Base-by-base conservation (phyloP, 331 rosid genomes). In the Rhamnella rubrinervis region DNA sequence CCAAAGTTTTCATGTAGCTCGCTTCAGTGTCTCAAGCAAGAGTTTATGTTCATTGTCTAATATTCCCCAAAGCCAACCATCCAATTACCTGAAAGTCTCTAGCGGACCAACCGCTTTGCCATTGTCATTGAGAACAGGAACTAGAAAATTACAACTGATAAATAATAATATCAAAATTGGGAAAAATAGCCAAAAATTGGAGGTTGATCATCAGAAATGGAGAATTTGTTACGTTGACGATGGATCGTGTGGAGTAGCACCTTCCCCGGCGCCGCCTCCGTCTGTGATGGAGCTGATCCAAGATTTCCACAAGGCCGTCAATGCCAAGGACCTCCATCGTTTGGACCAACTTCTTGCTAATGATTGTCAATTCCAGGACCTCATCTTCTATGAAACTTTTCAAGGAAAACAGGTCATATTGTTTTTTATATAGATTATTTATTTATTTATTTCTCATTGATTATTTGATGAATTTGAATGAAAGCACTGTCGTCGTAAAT, bases 261-360 rank as follows among this genome's bases (percentile, higher is more conserved):
- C 86, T 14, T 52, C 62, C 11, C 66, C 70, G 8, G 6, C 61
- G 5, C 55, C 73, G 44, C 56, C 68, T 55, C 58, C 74, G 61
- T 71, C 86, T 17, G 49, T 51, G 12, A 12, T 10, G 50, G 63
- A 26, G 1, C 7, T 41, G 52, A 57, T 83, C 3, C 10, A 9
- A 21, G 67, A 69, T 0, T 88, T 85, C 77, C 77, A 88, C 67
- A 2, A 35, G 0, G 82, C 82, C 60, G 38, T 88, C 67, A 77
- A 85, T 37, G 20, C 25, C 3, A 69, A 72, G 65, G 64, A 85
- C 46, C 60, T 21, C 4, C 19, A 77, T 4, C 39, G n/a, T 26
- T 53, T 87, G 61, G 65, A 72, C 39, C 72, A 73, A 18, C 73
- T 88, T 19, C 59, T 88, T 4, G 66, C 79, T 0, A 26, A 74